These are phyloP conservation scores for Peronospora destructor DNA, from an alignment of 352 stramenopile species.

Conservation along the genomic window DNA sequence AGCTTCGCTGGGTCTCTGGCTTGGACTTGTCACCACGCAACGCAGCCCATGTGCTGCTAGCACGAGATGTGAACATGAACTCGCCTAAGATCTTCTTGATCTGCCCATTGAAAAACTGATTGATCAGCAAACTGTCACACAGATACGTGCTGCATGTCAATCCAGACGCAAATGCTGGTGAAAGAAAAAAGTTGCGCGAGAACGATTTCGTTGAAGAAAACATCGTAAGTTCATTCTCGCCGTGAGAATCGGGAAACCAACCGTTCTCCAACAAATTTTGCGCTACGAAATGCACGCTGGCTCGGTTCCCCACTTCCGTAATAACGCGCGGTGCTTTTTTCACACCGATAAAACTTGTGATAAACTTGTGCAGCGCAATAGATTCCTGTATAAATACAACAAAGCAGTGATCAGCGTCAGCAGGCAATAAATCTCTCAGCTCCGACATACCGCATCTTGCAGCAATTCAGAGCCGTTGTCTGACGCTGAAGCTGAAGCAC, in stretches of 20 bases:
- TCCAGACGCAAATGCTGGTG: constrained; percentile 71
- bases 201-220: constrained; percentile 50
- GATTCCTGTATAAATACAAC: constrained; percentile 34
- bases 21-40: constrained; percentile 36
- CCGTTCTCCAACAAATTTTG: constrained; percentile 62
- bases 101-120: constrained; percentile 83
- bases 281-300: constrained; percentile 79
- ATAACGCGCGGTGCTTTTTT: constrained; percentile 56
- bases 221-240: constrained; percentile 29
- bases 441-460: constrained; percentile 47
- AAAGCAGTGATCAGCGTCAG: constrained; percentile 5
- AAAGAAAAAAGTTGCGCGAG: constrained; percentile 76
- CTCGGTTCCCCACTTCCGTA: constrained; percentile 70
- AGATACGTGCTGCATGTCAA: constrained; percentile 81
- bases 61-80: constrained; percentile 80
- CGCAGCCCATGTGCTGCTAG: constrained; percentile 32
- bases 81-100: constrained; percentile 84
- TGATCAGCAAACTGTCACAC: constrained; percentile 83
- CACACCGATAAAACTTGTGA: constrained; percentile 57
- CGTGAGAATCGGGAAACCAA: constrained; percentile 47
- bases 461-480: constrained; percentile 63
- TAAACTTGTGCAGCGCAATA: constrained; percentile 80
- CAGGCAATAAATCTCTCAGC: not conserved
- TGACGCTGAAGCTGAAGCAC: constrained; percentile 44
- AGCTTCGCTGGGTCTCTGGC: constrained; percentile 51